Conservation (phyloP, 78 protist genomes). For the Monocercomonoides exilis region DNA sequence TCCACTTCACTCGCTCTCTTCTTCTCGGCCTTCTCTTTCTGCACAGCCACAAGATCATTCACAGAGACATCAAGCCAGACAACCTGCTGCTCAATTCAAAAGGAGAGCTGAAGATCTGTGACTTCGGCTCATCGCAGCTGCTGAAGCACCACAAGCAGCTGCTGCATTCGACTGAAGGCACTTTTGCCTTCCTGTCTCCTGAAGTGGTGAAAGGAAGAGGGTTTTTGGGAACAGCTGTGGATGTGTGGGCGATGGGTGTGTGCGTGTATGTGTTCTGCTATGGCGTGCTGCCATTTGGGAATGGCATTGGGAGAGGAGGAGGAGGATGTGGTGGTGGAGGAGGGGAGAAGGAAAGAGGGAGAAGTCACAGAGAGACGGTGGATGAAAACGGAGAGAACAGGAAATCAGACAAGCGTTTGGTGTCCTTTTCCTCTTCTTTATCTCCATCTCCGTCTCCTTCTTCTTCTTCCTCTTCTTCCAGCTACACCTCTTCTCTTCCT, state of each 20-base stretch:
- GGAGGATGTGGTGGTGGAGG: too few relatives aligned
- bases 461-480: too few relatives aligned
- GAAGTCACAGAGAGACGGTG: too few relatives aligned
- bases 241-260: background rate
- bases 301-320: too few relatives aligned
- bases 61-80: background rate
- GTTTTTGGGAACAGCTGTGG: background rate
- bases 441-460: too few relatives aligned
- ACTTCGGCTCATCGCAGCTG: background rate
- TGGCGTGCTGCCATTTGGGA: background rate
- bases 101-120: background rate
- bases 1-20: background rate
- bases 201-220: background rate
- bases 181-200: conserved; percentile 45
- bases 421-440: too few relatives aligned
- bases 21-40: background rate
- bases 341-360: too few relatives aligned
- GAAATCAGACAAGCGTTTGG: too few relatives aligned
- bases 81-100: background rate
- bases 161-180: conserved; percentile 34
- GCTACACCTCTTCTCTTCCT: too few relatives aligned
- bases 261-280: background rate
- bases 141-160: too few relatives aligned
- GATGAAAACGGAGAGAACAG: too few relatives aligned
- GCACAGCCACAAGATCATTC: background rate